Conservation (phyloP, 2,329 filamentous ascomycete species). For the Cercospora sesami region DNA sequence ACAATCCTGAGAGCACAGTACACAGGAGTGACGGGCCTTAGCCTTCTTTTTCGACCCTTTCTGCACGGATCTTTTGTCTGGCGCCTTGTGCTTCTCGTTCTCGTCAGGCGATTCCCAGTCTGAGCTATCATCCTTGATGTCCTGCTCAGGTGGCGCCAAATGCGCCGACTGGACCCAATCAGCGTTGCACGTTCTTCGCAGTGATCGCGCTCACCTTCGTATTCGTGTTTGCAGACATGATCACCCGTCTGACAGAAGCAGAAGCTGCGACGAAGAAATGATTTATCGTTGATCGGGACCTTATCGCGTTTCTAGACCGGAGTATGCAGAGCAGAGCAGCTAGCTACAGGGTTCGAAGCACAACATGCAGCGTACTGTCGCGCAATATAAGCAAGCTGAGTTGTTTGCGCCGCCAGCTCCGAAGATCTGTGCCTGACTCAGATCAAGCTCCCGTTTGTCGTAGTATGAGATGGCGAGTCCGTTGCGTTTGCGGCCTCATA, state of each 20-base stretch:
- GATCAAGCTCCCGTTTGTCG: background rate
- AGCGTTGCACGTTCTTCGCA: background rate
- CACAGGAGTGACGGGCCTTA: too few species aligned
- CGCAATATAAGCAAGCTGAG: conserved; percentile 1
- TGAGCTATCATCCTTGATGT: conserved; percentile 2
- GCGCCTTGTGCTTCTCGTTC: background rate
- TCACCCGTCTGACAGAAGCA: background rate
- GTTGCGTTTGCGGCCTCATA: background rate
- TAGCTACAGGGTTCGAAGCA: background rate
- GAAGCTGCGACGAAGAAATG: background rate
- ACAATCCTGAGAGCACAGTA: background rate
- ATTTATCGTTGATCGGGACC: background rate
- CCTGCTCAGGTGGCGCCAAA: background rate
- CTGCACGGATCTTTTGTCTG: background rate
- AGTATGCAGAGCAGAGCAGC: background rate
- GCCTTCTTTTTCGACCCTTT: background rate
- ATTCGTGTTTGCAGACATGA: background rate
- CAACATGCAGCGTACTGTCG: background rate
- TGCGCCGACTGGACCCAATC: background rate
- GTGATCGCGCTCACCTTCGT: background rate
- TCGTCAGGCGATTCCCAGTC: background rate
- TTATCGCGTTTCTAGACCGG: background rate
- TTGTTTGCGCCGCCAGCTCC: background rate
- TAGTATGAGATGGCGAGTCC: background rate
- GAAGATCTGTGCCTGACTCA: background rate